Base-by-base conservation (phyloP, 2,329 filamentous ascomycete genomes). In the Cladosporium austrohemisphaericum region DNA sequence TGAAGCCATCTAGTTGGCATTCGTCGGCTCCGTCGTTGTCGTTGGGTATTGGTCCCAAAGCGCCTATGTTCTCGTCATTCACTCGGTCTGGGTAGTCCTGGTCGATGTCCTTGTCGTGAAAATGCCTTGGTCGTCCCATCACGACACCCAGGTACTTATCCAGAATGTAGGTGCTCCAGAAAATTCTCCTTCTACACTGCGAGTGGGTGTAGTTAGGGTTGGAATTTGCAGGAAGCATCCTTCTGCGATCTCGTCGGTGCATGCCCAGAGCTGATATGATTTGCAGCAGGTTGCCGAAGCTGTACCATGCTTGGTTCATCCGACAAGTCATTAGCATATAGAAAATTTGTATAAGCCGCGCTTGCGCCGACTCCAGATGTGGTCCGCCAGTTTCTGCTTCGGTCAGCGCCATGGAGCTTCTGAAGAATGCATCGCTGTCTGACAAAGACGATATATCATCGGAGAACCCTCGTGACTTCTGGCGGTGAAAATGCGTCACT, bases 111-210 rank as follows among this genome's bases (percentile, higher is more conserved):
- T 83, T 78, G 36, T 84, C 80, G 41, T 81, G 80, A 20, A 83
- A 78, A 11, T 81, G 71, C 6, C 78, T 65, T 1, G 81, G 81
- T 5, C 81, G 70, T 0, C 81, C 81, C 23, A 84, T 75, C 14
- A 83, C 77, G n/a, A 82, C 78, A 19, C 79, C 78, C 1, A 85
- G 66, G 49, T 84, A 84, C 43, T 78, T 81, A 58, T 85, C 81
- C 1, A 84, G 65, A 1, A 76, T 78, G 57, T 84, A 85, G 0
- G 78, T 75, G 3, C 75, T 76, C 81, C 81, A 84, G 45, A 86
- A 84, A 0, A 80, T 73, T 6, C 81, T 69, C 50, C 77, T 77
- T 1, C 77, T 71, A 33, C 78, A 76, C 52, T 84, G 78, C 0
- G 65, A 63, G 3, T 71, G 62, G 7, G 76, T 69, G 37, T 75